phyloP scores from a whole-genome alignment of 371 early-diverging fungal species.

The Mucor velutinosus region DNA sequence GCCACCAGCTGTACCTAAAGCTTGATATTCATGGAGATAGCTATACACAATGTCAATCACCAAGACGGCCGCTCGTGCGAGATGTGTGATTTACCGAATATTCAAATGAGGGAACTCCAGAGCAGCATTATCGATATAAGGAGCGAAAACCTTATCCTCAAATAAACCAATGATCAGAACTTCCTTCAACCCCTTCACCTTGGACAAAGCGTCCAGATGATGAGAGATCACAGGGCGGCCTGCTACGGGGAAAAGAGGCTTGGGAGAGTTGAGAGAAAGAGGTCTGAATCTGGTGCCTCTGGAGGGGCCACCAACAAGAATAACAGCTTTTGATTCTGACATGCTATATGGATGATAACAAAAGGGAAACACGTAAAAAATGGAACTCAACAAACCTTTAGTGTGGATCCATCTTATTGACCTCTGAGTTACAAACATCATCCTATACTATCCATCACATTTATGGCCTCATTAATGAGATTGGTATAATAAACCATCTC shows the following conservation, averaged over 20 bases:
- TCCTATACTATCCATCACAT: background rate
- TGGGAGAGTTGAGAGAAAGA: constrained; percentile 92
- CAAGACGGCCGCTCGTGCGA: background rate
- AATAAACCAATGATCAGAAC: constrained; percentile 95
- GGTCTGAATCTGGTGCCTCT: constrained; percentile 97
- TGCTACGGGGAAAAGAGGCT: constrained; percentile 97
- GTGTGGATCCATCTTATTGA: background rate
- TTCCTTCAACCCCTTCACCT: constrained; percentile 86
- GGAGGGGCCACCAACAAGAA: constrained; percentile 97
- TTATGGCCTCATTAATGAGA: background rate
- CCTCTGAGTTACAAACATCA: background rate
- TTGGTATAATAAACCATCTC: background rate
- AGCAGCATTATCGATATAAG: constrained; percentile 81
- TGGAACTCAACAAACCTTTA: background rate
- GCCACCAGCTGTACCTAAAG: constrained; percentile 96
- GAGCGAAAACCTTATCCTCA: constrained; percentile 88
- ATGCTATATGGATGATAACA: background rate
- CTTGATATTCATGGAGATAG: constrained; percentile 95
- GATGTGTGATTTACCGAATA: constrained; percentile 66
- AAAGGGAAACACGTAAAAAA: constrained; percentile 6
- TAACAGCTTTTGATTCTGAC: constrained; percentile 74
- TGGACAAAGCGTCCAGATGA: constrained; percentile 89
- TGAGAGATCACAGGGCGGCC: constrained; percentile 95
- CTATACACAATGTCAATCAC: constrained; percentile 41
- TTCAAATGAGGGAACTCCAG: constrained; percentile 82